Evolutionary conservation across 768 basidiomycete species (phyloP).

Genomic region (Rhodocollybia butyracea): DNA sequence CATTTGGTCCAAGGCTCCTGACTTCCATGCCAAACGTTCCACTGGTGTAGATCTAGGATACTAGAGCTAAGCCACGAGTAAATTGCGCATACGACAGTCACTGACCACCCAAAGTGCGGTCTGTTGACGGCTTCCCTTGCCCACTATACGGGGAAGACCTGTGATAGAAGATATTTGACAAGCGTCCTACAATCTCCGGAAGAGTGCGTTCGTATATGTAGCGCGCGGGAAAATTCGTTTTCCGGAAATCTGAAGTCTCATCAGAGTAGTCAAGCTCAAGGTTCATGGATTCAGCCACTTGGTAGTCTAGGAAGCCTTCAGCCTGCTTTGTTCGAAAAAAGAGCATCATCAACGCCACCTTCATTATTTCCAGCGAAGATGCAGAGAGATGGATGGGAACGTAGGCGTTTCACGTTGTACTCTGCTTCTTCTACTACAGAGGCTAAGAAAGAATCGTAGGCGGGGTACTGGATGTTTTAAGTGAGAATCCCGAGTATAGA

Average conservation of each 20-base stretch:
- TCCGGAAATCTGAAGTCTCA: constrained; percentile 78
- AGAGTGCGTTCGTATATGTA: constrained; percentile 87
- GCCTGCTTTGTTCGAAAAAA: not conserved
- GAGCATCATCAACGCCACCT: constrained; percentile 2
- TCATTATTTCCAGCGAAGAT: constrained; percentile 55
- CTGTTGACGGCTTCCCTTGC: constrained; percentile 65
- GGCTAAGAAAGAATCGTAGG: constrained; percentile 73
- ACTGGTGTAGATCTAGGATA: constrained; percentile 77
- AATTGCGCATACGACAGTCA: not conserved
- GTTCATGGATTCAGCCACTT: constrained; percentile 74
- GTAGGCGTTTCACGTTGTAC: constrained; percentile 78
- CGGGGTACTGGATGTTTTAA: constrained; percentile 64
- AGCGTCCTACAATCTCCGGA: constrained; percentile 64
- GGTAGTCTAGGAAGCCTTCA: constrained; percentile 86
- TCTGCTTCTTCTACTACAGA: constrained; percentile 77
- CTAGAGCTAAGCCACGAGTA: not conserved
- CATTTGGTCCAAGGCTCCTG: constrained; percentile 80
- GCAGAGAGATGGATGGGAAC: constrained; percentile 86
- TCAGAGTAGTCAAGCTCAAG: constrained; percentile 86
- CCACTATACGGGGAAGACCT: constrained; percentile 88
- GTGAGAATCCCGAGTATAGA: not conserved
- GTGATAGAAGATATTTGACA: constrained; percentile 76
- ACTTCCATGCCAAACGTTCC: constrained; percentile 36
- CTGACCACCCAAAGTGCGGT: constrained; percentile 60
- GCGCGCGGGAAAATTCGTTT: constrained; percentile 85